Evolutionary conservation across 306 rosid genomes (phyloP).

Genomic region (Inga laurina): DNA sequence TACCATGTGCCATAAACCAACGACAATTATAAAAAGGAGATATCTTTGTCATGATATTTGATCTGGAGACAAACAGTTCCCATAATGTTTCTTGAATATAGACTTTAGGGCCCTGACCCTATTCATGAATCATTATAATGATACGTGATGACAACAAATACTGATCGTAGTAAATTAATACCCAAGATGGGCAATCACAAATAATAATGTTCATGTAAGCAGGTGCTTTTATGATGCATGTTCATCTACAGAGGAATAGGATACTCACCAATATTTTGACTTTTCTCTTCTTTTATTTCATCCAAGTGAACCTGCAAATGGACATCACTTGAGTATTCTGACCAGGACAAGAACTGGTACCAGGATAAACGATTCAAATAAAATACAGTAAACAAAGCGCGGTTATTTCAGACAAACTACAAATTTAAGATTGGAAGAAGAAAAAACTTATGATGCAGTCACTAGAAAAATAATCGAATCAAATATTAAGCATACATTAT

Average conservation of each 20-base stretch:
- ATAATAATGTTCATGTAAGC: neutral
- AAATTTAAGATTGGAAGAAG: neutral
- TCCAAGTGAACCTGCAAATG: slow-evolving; percentile 56
- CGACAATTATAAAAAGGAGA: neutral
- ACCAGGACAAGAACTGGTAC: neutral
- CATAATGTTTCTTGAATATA: neutral
- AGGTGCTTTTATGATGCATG: neutral
- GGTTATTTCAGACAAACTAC: neutral
- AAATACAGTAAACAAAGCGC: neutral
- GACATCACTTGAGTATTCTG: neutral
- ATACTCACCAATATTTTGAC: slow-evolving; percentile 56
- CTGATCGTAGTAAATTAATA: neutral
- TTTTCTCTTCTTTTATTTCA: slow-evolving; percentile 42
- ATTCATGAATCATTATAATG: neutral
- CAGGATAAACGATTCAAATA: neutral
- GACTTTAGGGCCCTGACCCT: neutral
- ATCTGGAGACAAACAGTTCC: neutral
- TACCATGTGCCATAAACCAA: neutral
- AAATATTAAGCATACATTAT: neutral
- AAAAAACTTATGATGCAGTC: neutral
- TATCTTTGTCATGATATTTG: neutral
- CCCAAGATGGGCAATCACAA: neutral
- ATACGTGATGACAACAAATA: neutral
- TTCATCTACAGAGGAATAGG: neutral
- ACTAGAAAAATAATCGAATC: neutral